phyloP scores from a whole-genome alignment of 148 eudicot genomes.

The Chenopodium album region DNA sequence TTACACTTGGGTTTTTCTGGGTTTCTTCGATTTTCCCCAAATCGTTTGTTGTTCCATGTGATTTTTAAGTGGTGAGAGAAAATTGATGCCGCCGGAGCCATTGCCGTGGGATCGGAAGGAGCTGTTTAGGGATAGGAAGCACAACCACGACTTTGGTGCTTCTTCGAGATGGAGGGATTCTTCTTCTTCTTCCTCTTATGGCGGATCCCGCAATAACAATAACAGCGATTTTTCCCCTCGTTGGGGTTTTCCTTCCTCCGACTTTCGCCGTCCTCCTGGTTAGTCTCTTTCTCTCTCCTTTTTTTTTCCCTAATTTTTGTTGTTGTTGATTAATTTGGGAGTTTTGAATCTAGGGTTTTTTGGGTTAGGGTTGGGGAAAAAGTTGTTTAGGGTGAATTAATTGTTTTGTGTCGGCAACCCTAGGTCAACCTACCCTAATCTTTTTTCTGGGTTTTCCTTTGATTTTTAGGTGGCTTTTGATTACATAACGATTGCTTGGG shows the following conservation, averaged over 20 bases:
- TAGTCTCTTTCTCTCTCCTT: slow-evolving; percentile 13
- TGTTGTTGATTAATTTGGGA: not conserved
- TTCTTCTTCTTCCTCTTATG: slow-evolving; percentile 33
- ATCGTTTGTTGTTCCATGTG: not conserved
- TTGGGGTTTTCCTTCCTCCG: slow-evolving; percentile 40
- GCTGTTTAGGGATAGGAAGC: slow-evolving; percentile 54
- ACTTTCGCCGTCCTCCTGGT: slow-evolving; percentile 50
- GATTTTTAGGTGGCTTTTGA: not conserved
- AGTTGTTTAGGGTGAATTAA: not conserved
- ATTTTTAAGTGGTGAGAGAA: slow-evolving; percentile 16
- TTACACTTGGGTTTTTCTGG: not conserved
- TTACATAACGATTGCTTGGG: too few species aligned
- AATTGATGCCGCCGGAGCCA: slow-evolving; percentile 92
- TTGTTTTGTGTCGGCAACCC: slow-evolving; percentile 2
- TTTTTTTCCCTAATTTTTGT: not conserved
- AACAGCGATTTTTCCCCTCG: slow-evolving; percentile 33
- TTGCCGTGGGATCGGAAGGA: slow-evolving; percentile 82
- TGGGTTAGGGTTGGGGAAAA: not conserved
- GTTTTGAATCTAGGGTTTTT: not conserved
- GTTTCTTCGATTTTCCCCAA: not conserved
- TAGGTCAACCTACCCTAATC: slow-evolving; percentile 21
- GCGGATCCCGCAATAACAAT: slow-evolving; percentile 33
- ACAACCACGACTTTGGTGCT: slow-evolving; percentile 25
- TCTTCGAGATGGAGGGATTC: slow-evolving; percentile 48
- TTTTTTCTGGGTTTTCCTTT: not conserved